These are phyloP conservation scores for Botrytis medusae DNA, from an alignment of 2,329 filamentous ascomycete genomes.

Conservation along the genomic window DNA sequence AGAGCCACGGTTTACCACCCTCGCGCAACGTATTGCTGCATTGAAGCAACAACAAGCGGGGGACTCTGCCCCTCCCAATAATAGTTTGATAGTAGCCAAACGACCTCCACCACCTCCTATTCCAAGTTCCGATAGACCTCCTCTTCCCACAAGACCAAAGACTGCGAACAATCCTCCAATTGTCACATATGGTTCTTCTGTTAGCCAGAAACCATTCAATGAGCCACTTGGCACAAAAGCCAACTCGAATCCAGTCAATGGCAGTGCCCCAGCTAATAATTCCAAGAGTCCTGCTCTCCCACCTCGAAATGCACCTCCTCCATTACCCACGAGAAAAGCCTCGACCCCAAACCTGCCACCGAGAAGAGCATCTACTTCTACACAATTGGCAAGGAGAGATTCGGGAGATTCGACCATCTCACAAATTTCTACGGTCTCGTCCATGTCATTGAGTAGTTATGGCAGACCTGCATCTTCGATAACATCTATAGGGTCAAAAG, in stretches of 20 bases:
- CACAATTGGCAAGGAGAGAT: slow-evolving; percentile 46
- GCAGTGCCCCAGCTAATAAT: slow-evolving; percentile 31
- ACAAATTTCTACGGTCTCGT: slow-evolving; percentile 54
- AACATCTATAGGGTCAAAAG: slow-evolving; percentile 49
- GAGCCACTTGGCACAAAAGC: slow-evolving; percentile 31
- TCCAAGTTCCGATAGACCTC: slow-evolving; percentile 44
- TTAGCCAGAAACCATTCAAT: slow-evolving; percentile 33
- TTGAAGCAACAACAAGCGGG: slow-evolving; percentile 48
- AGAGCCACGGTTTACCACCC: slow-evolving; percentile 60
- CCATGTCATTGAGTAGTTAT: slow-evolving; percentile 46
- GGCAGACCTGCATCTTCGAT: slow-evolving; percentile 45
- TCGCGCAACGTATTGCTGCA: slow-evolving; percentile 63
- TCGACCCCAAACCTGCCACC: slow-evolving; percentile 36
- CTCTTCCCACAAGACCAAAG: slow-evolving; percentile 42
- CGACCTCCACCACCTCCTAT: slow-evolving; percentile 59
- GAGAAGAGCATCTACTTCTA: slow-evolving; percentile 20
- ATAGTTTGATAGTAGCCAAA: slow-evolving; percentile 16
- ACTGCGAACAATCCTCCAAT: slow-evolving; percentile 43
- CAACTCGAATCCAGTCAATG: slow-evolving; percentile 35
- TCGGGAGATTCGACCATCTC: slow-evolving; percentile 61
- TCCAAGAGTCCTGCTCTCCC: slow-evolving; percentile 32
- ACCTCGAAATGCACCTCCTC: slow-evolving; percentile 44
- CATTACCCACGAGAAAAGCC: slow-evolving; percentile 51
- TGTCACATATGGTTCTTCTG: slow-evolving; percentile 34
- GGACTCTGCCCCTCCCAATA: slow-evolving; percentile 28